Conservation (phyloP, 176 grass and related monocot species). For the Bonia amplexicaulis region DNA sequence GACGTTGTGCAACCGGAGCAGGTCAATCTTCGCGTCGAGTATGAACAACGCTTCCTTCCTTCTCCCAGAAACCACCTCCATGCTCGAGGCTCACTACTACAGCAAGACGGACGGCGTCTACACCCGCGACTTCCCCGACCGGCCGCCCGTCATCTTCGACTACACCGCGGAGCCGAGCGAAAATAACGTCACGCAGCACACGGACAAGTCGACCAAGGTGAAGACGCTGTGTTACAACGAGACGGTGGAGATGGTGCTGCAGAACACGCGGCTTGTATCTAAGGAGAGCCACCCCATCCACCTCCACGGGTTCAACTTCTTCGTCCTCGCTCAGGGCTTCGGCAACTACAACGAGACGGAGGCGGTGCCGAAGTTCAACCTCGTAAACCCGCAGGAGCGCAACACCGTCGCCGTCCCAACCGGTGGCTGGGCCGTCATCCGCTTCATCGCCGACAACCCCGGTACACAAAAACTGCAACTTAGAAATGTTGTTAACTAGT, state of each 20-base stretch:
- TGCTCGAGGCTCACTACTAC: constrained; percentile 43
- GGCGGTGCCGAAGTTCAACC: constrained; percentile 15
- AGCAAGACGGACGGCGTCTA: constrained; percentile 18
- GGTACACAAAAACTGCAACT: neutral
- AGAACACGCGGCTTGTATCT: constrained; percentile 52
- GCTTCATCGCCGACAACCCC: constrained; percentile 52
- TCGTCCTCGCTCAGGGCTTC: constrained; percentile 51
- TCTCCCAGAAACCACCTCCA: constrained; percentile 25
- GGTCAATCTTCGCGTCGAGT: constrained; percentile 28
- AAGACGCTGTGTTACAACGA: constrained; percentile 44
- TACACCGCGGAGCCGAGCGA: constrained; percentile 7
- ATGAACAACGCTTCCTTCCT: constrained; percentile 82
- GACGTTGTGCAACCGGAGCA: neutral
- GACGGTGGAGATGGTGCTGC: constrained; percentile 72
- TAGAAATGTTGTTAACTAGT: neutral
- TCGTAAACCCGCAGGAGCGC: constrained; percentile 50
- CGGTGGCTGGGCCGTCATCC: constrained; percentile 64
- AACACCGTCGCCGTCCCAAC: constrained; percentile 68
- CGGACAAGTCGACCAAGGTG: constrained; percentile 48
- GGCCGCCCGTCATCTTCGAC: constrained; percentile 45
- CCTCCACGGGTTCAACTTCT: constrained; percentile 64
- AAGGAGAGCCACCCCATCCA: constrained; percentile 77
- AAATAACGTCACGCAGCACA: neutral
- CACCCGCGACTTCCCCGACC: constrained; percentile 61
- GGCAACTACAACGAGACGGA: constrained; percentile 43